phyloP scores from a whole-genome alignment of 495 filamentous ascomycete species.

The Poronia punctata region DNA sequence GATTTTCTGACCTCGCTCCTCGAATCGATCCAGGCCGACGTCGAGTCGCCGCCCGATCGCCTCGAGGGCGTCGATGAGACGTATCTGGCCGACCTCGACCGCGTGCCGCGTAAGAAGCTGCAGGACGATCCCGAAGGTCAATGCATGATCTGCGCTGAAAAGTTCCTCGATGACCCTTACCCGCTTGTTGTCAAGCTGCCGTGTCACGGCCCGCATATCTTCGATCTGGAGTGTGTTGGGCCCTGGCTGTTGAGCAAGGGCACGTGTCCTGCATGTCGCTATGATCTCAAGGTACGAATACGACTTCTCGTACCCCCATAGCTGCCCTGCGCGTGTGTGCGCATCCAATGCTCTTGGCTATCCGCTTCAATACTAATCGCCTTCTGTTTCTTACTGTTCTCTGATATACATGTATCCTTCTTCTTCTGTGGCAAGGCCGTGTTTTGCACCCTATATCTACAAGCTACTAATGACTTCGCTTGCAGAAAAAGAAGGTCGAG shows the following conservation, averaged over 20 bases:
- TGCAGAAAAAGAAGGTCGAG: slow-evolving; percentile 49
- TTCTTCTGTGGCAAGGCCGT: not conserved
- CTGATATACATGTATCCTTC: not conserved
- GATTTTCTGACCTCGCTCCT: slow-evolving; percentile 33
- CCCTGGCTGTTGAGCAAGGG: slow-evolving; percentile 87
- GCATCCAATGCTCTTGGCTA: too few relatives aligned
- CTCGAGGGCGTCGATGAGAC: slow-evolving; percentile 72
- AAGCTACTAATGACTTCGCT: not conserved
- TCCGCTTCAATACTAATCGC: too few relatives aligned
- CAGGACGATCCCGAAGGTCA: slow-evolving; percentile 48
- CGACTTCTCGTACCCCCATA: not conserved
- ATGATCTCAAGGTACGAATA: slow-evolving; percentile 50
- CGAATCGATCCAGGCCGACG: slow-evolving; percentile 49
- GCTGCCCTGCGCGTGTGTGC: not conserved
- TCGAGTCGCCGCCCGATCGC: slow-evolving; percentile 57
- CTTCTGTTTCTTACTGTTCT: too few relatives aligned
- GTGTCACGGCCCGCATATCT: slow-evolving; percentile 74
- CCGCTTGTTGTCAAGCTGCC: slow-evolving; percentile 83
- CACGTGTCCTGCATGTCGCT: slow-evolving; percentile 82
- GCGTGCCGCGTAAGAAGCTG: slow-evolving; percentile 64
- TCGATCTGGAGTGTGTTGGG: slow-evolving; percentile 90
- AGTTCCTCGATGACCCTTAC: slow-evolving; percentile 70
- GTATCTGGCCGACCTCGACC: slow-evolving; percentile 74
- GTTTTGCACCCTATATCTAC: too few relatives aligned
- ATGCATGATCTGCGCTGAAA: slow-evolving; percentile 83